Base-by-base conservation (phyloP, 768 basidiomycete genomes). In the Trametopsis cervina region DNA sequence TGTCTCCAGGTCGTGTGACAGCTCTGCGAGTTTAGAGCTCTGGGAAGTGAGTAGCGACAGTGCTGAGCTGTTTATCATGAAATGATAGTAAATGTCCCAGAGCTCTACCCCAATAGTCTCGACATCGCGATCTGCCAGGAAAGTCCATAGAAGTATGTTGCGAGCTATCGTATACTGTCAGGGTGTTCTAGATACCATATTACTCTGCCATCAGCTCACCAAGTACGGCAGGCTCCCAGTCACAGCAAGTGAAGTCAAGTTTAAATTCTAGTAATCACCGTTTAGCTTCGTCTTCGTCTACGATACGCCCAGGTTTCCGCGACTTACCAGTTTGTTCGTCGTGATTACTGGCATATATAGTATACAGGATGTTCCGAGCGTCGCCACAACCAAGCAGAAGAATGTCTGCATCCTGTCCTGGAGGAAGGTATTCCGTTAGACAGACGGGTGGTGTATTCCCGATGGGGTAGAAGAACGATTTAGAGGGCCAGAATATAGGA, bases 381-480 rank as follows among this genome's bases (percentile, higher is more conserved):
- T 82, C 81, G 13, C 79, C 79, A 53, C 78, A 81, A 20, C 72
- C 79, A 23, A 80, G 63, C 15, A 79, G 68, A 3, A 83, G 64
- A 21, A 80, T 57, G n/a, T 70, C 59, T 4, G 74, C 77, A n/a
- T 60, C 44, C 44, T 69, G 59, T 51, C 77, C 77, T 0, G 72
- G 71, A 48, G 74, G 60, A 4, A 82, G 57, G 35, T 71, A 66
- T 45, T 73, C 63, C 2, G 74, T 73, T 12, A 82, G 62, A 39
- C 65, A 73, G 3, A 74, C 62, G 4, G 81, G 72, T 3, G 77
- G 67, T 0, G 80, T 81, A 55, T 81, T 81, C 26, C 81, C 80
- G 12, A 79, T 63, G 2, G 79, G 73, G 58, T 81, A 81, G 63
- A 79, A 82, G 49, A 69, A 76, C 2, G 60, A 60, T 52, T 67